Evolutionary conservation across 805 yeast genomes (phyloP).

Genomic region (Suhomyces vadensis): DNA sequence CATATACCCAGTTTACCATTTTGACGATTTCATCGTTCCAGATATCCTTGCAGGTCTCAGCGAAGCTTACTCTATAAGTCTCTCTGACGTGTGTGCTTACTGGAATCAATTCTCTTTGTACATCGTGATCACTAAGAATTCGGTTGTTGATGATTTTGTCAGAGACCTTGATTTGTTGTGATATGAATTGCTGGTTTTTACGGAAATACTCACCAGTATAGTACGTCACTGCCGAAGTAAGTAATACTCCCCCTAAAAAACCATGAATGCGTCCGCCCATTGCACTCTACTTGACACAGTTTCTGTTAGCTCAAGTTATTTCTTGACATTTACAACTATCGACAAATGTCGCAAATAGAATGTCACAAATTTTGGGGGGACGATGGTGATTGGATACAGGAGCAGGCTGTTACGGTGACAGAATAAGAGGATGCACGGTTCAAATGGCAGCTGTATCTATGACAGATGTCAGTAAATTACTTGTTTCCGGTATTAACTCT

Average conservation of each 20-base stretch:
- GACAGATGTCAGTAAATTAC: too few species aligned
- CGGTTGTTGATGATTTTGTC: constrained; percentile 52
- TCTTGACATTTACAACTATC: background rate
- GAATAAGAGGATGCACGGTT: too few species aligned
- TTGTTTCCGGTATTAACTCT: background rate
- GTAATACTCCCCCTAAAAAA: constrained; percentile 53
- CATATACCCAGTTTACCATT: constrained; percentile 63
- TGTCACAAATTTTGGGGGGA: background rate
- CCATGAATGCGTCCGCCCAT: constrained; percentile 49
- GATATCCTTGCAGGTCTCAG: constrained; percentile 69
- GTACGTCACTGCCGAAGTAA: constrained; percentile 63
- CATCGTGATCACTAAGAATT: constrained; percentile 50
- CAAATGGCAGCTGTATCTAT: too few species aligned
- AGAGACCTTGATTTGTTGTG: constrained; percentile 49
- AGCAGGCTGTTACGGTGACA: too few species aligned
- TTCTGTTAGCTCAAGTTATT: background rate
- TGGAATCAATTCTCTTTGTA: constrained; percentile 45
- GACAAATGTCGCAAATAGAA: constrained; percentile 1
- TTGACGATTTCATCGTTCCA: constrained; percentile 76
- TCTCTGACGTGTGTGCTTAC: constrained; percentile 28
- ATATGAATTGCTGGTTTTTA: constrained; percentile 46
- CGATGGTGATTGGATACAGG: background rate
- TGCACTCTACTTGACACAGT: background rate
- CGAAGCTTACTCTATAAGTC: constrained; percentile 39
- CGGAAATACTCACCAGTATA: constrained; percentile 59